Evolutionary conservation across 2,329 filamentous ascomycete species (phyloP).

Genomic region (Trichoderma atrobrunneum): DNA sequence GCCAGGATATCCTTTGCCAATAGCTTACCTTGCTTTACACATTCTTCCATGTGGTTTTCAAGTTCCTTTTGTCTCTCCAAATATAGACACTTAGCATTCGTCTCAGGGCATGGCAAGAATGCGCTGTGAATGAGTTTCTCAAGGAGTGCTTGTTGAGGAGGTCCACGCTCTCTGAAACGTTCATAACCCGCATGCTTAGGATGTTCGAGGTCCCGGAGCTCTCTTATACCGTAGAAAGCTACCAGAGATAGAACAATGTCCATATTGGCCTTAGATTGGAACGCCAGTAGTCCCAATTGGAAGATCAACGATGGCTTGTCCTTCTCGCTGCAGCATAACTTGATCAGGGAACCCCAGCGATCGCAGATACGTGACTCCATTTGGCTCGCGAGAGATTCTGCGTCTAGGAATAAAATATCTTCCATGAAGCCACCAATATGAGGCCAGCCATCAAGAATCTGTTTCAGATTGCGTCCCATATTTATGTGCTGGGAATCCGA

Average conservation of each 20-base stretch:
- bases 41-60: too few species aligned
- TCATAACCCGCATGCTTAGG: conserved; percentile 10
- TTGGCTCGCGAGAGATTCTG: too few species aligned
- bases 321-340: neutral
- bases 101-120: too few species aligned
- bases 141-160: too few species aligned
- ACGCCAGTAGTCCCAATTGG: conserved; percentile 19
- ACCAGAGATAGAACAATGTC: conserved; percentile 18
- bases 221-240: neutral
- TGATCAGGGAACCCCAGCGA: neutral
- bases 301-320: neutral
- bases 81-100: too few species aligned
- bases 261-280: conserved; percentile 4
- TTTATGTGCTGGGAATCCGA: neutral
- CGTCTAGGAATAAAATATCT: too few species aligned
- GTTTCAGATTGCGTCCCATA: neutral
- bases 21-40: too few species aligned
- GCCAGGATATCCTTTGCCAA: too few species aligned
- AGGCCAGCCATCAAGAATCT: neutral
- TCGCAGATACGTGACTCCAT: too few species aligned
- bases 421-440: neutral
- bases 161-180: conserved; percentile 16
- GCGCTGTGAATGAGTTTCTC: too few species aligned
- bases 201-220: neutral
- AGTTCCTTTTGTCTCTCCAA: too few species aligned